Base-by-base conservation (phyloP, 371 early-diverging fungal genomes). In the Mortierella sp. region DNA sequence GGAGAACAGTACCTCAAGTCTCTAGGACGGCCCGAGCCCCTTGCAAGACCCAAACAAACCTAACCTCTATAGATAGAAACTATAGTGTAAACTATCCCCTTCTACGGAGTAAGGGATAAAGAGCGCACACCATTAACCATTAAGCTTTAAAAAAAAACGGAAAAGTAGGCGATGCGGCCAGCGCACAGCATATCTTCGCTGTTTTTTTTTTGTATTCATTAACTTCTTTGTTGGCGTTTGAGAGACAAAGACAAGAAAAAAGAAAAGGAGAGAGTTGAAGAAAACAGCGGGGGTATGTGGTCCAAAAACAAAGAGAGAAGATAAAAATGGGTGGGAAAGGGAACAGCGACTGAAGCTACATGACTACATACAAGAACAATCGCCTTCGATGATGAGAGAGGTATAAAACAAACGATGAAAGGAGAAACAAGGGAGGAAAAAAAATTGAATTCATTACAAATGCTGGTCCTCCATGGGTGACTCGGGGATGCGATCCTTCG, bases 401-500 rank as follows among this genome's bases (percentile, higher is more conserved):
- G 4, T 35, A 38, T 21, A 24, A 21, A 38, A 68, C 38, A 68
- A 21, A 24, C 24, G 11, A 18, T 7, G 32, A 63, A 35, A 16
- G 21, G 7, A 10, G 35, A 63, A 35, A 35, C 0, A 63, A 63
- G 3, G 5, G 8, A 63, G 35, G 38, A 21, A 41, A 68, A 18
- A 68, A 68, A 3, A 5, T 10, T 18, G 24, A 0, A 18, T 60
- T 71, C 54, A 72, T 58, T 63, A 44, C n/a, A 56, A 32, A 44
- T 70, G 74, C n/a, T 83, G 79, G n/a, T 83, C 83, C 70, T 83
- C 83, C 77, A 82, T 77, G 6, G 49, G 75, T 6, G 82, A 82
- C 70, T 83, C 83, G 21, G 83, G 83, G 54, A 83, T 83, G 12
- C 83, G 83, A 32, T 83, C 83, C 68, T 79, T 83, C 6, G 75